Evolutionary conservation across 2,329 filamentous ascomycete genomes (phyloP), one percentile per base, ranked within the genome.

Genomic region (Colletotrichum neosansevieriae): DNA sequence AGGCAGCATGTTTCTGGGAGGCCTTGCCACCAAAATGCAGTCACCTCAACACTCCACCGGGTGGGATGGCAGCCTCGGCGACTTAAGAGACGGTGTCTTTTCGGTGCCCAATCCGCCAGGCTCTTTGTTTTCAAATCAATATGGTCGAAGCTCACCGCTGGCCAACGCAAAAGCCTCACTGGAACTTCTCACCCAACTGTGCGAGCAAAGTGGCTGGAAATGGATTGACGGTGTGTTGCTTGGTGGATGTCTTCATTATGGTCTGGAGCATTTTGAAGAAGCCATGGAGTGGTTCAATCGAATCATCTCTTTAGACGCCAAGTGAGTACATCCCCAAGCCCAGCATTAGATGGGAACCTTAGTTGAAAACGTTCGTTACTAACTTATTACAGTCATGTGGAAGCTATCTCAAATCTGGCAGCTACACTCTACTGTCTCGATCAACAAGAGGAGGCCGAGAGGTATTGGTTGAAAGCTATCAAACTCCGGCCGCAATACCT

Each of bases 141-240:
- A 58, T 29, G 24, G 40, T 29, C 44, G 47, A 19, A 50, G 21
- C 42, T 70, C 67, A 3, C 70, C 70, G 15, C 51, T 63, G 2
- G 49, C 49, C 4, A 67, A 85, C 71, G 93, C 93, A 9, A 86
- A 84, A 53, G 83, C 86, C 6, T 92, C 92, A 2, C 79, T 97
- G 19, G 88, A 92, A 42, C 88, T 94, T 74, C 83, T 97, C 19
- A 89, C 88, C 15, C 88, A 85, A 71, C 81, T 97, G 6, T 97
- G 94, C 76, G 89, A 92, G 74, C 91, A 95, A 76, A 93, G 91
- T 74, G 86, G 86, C 10, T 96, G 93, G 92, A 88, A 89, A 73
- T 99, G 96, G 96, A 87, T 94, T 60, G 95, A 98, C 76, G 96
- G 96, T 2, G 94, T 98, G 83, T 84, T 98, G 44, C 84, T 98